Percentiles rank a stretch among this genome's conserved stretches.
phyloP scores from a whole-genome alignment of 2,329 filamentous ascomycete species.

The Sporothrix brasiliensis region DNA sequence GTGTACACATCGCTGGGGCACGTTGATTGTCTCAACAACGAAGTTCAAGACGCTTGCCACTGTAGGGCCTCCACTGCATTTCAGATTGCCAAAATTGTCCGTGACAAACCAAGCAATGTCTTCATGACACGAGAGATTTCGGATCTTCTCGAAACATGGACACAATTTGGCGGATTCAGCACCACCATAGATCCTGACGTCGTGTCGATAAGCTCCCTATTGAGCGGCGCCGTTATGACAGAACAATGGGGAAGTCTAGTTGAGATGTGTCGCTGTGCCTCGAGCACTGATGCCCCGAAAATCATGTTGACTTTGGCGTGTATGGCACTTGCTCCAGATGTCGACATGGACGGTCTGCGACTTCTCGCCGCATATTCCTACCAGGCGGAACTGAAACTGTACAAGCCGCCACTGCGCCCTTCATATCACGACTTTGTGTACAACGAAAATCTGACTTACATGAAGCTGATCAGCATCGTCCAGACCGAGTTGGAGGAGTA shows the following conservation, averaged over 20 bases:
- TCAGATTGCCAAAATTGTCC: constrained; percentile 20
- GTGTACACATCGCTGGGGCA: constrained; percentile 23
- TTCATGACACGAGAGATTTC: background rate
- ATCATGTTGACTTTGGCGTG: constrained; percentile 40
- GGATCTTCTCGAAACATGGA: constrained; percentile 17
- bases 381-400: constrained; percentile 44
- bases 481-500: constrained; percentile 10
- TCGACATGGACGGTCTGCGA: constrained; percentile 38
- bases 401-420: constrained; percentile 40
- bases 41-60: background rate
- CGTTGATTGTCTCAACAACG: background rate
- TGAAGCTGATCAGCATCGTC: background rate
- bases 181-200: background rate
- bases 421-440: constrained; percentile 22
- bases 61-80: background rate
- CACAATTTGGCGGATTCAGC: constrained; percentile 15
- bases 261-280: constrained; percentile 31
- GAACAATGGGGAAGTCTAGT: constrained; percentile 40
- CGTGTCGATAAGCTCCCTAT: background rate
- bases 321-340: constrained; percentile 38
- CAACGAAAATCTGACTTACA: constrained; percentile 12
- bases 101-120: fast-evolving
- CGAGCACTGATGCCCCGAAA: background rate
- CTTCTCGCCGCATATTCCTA: constrained; percentile 51
- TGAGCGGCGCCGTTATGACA: constrained; percentile 10